phyloP scores from a whole-genome alignment of 768 basidiomycete genomes.

The Podaxis mareebaensis region DNA sequence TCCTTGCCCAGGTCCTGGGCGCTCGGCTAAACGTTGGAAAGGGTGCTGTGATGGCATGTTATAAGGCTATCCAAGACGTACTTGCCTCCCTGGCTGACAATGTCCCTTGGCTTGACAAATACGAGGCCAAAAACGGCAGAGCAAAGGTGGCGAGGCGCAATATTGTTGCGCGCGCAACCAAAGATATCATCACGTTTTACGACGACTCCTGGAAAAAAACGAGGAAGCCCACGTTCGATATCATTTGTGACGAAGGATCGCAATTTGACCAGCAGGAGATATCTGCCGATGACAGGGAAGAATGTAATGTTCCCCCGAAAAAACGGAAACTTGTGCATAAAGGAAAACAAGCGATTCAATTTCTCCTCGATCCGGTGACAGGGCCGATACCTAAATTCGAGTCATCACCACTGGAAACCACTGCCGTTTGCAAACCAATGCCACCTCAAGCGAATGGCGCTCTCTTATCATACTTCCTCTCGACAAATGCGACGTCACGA shows the following conservation, averaged over 20 bases:
- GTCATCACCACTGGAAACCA: conserved; percentile 9
- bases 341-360: conserved; percentile 49
- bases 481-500: conserved; percentile 33
- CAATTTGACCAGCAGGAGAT: conserved; percentile 7
- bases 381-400: conserved; percentile 24
- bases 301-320: conserved; percentile 23
- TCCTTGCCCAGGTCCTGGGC: conserved; percentile 61
- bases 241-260: not conserved
- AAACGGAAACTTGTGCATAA: conserved; percentile 31
- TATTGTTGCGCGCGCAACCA: conserved; percentile 65
- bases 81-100: conserved; percentile 59
- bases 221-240: conserved; percentile 27
- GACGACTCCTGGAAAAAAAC: conserved; percentile 41
- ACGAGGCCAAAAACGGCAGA: conserved; percentile 48
- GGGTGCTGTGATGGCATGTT: conserved; percentile 64
- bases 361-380: conserved; percentile 59
- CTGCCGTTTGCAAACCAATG: conserved; percentile 13
- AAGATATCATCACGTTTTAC: conserved; percentile 70
- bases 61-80: conserved; percentile 63
- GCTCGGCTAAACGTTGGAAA: conserved; percentile 49
- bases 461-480: conserved; percentile 56
- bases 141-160: conserved; percentile 64
- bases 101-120: conserved; percentile 76
- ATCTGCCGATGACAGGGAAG: conserved; percentile 14
- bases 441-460: conserved; percentile 27